Evolutionary conservation across 768 basidiomycete species (phyloP), one percentile per base, ranked within the genome.

Genomic region (Auriscalpium microsporum): DNA sequence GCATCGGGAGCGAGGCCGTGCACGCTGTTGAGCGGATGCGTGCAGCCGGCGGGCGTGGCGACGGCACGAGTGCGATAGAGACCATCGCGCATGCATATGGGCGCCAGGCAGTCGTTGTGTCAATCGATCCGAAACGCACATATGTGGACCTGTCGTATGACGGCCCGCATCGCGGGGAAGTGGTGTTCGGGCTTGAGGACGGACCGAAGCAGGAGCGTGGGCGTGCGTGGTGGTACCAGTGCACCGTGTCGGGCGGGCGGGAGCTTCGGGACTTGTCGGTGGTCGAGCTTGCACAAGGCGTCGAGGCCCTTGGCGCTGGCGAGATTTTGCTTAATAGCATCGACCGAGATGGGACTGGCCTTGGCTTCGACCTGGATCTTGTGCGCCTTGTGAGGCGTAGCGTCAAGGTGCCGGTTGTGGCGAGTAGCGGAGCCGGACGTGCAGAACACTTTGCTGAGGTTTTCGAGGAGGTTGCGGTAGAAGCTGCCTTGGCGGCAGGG

Each of bases 151-250:
- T 75, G 0, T 67, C 68, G 9, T 92, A 94, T 67, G 74, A 80
- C 42, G 90, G 88, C 2, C 83, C 84, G 9, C 83, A 84, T 71
- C 75, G 68, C 60, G 70, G 74, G 33, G 89, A 91, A 65, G 69
- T 90, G 19, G 69, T 90, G 28, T 60, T 65, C 36, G 75, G 73
- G 37, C 70, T 68, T 54, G 67, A 71, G 3, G 74, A 76, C 55
- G 70, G 71, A 8, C 67, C 73, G 8, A 80, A 80, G 64, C 72
- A 75, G 55, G 87, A 87, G 59, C 72, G 77, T 52, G 84, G 82
- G 45, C 84, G 82, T 65, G 86, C 83, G 45, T 98, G 96, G 94
- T 98, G 95, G 96, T 99, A 99, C 70, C 93, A 94, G 67, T 98
- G 96, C 70, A 98, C 96, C 10, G 89, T 97, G 48, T 89, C 86